Conservation (phyloP, 2,329 filamentous ascomycete genomes). For the Fusarium sp. region DNA sequence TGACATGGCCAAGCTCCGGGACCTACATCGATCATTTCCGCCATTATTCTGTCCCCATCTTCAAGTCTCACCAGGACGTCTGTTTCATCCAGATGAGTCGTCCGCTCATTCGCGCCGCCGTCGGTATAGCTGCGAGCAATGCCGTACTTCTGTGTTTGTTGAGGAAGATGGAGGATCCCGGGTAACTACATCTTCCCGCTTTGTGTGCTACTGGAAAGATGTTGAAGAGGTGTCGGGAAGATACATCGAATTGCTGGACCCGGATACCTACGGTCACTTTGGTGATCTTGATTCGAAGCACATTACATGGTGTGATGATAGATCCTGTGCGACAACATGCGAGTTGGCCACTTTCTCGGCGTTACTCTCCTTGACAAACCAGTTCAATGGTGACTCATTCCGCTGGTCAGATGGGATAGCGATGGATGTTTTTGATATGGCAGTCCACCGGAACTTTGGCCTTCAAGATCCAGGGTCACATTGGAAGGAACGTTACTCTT, state of each 20-base stretch:
- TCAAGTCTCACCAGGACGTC: not conserved
- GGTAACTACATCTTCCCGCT: not conserved
- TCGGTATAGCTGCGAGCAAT: not conserved
- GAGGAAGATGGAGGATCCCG: not conserved
- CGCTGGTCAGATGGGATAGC: not conserved
- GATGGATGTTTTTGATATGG: not conserved
- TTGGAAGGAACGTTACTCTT: not conserved
- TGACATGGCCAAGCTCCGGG: not conserved
- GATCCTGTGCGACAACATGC: not conserved
- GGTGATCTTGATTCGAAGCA: not conserved
- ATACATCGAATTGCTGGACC: not conserved
- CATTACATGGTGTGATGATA: not conserved
- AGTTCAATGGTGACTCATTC: not conserved
- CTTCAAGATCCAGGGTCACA: not conserved
- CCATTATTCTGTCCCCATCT: not conserved
- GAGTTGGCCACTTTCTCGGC: not conserved
- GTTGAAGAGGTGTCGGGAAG: not conserved
- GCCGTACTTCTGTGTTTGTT: not conserved
- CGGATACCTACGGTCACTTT: not conserved
- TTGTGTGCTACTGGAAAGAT: not conserved
- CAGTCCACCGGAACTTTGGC: not conserved
- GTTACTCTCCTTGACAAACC: not conserved
- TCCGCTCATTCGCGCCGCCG: not conserved
- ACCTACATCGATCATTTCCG: not conserved
- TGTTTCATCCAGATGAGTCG: not conserved